Base-by-base conservation (phyloP, 2,329 filamentous ascomycete species). In the Fusarium graminum region DNA sequence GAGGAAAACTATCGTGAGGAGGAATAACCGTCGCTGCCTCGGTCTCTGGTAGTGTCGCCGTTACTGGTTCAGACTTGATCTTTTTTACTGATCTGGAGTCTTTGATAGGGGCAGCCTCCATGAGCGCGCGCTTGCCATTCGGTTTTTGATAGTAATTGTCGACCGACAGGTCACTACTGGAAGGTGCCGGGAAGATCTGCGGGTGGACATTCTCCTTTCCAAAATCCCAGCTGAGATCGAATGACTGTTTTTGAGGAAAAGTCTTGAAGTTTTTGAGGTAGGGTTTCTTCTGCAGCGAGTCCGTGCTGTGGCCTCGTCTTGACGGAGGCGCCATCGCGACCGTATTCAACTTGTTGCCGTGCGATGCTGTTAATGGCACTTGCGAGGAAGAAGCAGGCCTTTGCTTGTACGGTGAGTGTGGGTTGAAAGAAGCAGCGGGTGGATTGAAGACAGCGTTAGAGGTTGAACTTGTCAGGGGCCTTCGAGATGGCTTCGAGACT, bases 1-100 rank as follows among this genome's bases (percentile, higher is more conserved):
- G 78, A 7, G 93, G 92, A 81, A 97, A 95, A n/a, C 93, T 90
- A 65, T 91, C 86, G 46, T 90, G 89, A 45, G 90, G 83, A 6
- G 93, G 92, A 6, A 94, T 43, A 51, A 44, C 34, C 7, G 59
- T 26, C 41, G 47, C 28, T 42, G 49, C 34, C 22, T 38, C 55
- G 32, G 55, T 52, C 25, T 46, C 50, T 16, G 30, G 25, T 26
- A 26, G n/a, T 42, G 42, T 41, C 12, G 30, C 42, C 30, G 50
- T n/a, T 22, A 39, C 29, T 22, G 65, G 85, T 30, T 90, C 88
- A 38, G 82, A 74, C 75, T 89, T 92, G 44, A 82, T 78, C 79
- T 90, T 93, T 82, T 96, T 97, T 45, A 78, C 75, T 1, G 85
- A 80, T 65, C 90, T 81, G 19, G 82, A 84, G 71, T 94, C 91